Conservation (phyloP, 2,329 filamentous ascomycete genomes). For the Beauveria varroae region DNA sequence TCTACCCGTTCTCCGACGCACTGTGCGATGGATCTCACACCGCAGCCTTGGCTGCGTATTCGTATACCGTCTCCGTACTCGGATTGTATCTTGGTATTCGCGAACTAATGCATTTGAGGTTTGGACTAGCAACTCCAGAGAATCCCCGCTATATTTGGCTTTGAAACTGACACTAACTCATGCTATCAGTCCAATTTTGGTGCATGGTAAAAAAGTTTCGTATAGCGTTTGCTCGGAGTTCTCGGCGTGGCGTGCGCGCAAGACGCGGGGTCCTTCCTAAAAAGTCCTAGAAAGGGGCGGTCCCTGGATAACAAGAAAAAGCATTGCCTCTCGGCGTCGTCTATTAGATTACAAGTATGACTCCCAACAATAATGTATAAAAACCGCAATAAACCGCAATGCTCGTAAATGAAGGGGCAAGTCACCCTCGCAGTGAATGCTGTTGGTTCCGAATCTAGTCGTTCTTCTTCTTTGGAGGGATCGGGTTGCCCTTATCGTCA, state of each 20-base stretch:
- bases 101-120: no score
- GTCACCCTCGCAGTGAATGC: not conserved
- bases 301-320: not conserved
- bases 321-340: not conserved
- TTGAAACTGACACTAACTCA: not conserved
- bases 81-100: no score
- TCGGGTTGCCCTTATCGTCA: constrained; percentile 34
- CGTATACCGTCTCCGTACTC: no score
- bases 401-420: constrained; percentile 3
- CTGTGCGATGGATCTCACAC: no score
- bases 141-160: not conserved
- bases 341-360: constrained; percentile 8
- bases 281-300: not conserved
- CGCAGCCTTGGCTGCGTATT: no score
- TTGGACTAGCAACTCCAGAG: no score
- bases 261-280: not conserved
- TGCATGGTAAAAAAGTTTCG: not conserved
- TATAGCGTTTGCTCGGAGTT: constrained; percentile 2
- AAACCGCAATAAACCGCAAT: constrained; percentile 5
- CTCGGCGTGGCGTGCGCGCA: not conserved
- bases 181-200: not conserved
- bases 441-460: not conserved
- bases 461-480: constrained; percentile 25
- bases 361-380: not conserved
- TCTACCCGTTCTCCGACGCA: no score